These are phyloP conservation scores for Nicotiana undulata DNA, from an alignment of 257 asterid genomes.

Conservation along the genomic window DNA sequence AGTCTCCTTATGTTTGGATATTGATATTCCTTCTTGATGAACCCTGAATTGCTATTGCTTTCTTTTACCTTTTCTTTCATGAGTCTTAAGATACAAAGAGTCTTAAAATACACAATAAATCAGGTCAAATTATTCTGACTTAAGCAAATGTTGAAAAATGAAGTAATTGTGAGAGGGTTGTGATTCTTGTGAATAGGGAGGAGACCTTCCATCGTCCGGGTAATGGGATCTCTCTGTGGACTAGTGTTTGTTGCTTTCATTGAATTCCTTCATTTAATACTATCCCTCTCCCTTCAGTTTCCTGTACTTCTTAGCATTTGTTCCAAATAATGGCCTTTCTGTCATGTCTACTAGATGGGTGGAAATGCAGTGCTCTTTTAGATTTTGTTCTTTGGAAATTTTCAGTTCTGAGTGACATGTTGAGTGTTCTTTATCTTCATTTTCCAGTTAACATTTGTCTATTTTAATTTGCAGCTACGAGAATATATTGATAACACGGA, in stretches of 20 bases:
- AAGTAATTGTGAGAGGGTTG: background rate
- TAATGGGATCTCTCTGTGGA: background rate
- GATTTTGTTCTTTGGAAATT: background rate
- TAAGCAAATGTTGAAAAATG: background rate
- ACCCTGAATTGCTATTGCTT: background rate
- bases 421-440: background rate
- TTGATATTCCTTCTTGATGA: background rate
- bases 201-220: background rate
- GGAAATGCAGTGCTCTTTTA: background rate
- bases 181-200: background rate
- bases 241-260: background rate
- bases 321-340: background rate
- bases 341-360: background rate
- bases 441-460: background rate
- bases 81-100: background rate
- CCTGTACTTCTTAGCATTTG: background rate
- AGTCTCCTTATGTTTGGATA: background rate
- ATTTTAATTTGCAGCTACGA: constrained; percentile 52
- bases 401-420: background rate
- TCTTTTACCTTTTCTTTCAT: background rate
- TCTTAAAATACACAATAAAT: background rate
- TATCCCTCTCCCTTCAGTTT: background rate
- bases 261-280: background rate
- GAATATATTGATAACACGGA: constrained; percentile 92
- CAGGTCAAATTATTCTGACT: background rate